phyloP scores from a whole-genome alignment of 306 rosid species.

The Comarum palustre region DNA sequence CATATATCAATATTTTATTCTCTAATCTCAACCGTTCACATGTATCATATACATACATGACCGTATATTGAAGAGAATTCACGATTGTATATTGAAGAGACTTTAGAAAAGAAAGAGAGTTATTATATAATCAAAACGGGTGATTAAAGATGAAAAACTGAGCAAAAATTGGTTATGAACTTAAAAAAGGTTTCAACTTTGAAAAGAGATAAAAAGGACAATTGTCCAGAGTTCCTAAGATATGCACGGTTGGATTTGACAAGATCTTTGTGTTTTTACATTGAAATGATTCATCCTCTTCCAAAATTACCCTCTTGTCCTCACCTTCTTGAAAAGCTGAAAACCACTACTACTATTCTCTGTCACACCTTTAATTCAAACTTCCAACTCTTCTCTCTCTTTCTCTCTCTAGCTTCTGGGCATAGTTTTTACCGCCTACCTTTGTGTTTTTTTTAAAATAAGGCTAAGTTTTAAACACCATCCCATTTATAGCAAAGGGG shows the following conservation, averaged over 20 bases:
- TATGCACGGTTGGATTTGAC: slow-evolving; percentile 58
- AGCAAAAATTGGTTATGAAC: background rate
- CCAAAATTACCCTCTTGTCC: slow-evolving; percentile 54
- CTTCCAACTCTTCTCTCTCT: slow-evolving; percentile 30
- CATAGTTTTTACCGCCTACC: slow-evolving; percentile 35
- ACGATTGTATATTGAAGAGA: no score
- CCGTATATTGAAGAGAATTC: no score
- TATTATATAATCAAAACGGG: slow-evolving; percentile 19
- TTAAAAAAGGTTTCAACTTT: slow-evolving; percentile 51
- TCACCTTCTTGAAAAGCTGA: slow-evolving; percentile 39
- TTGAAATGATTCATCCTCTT: slow-evolving; percentile 22
- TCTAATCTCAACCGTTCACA: no score
- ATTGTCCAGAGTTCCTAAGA: slow-evolving; percentile 29
- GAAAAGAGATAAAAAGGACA: slow-evolving; percentile 51
- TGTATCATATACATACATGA: no score
- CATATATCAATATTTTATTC: no score
- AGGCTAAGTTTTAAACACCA: slow-evolving; percentile 17
- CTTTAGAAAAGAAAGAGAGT: no score
- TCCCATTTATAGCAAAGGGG: slow-evolving; percentile 9
- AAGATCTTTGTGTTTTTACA: slow-evolving; percentile 27
- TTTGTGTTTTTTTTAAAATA: slow-evolving; percentile 27
- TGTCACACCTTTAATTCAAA: slow-evolving; percentile 72
- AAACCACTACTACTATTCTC: slow-evolving; percentile 23
- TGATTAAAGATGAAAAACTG: slow-evolving; percentile 26
- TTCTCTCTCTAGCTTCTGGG: slow-evolving; percentile 28